phyloP scores from a whole-genome alignment of 495 filamentous ascomycete genomes.

The Schizothecium vesticola region DNA sequence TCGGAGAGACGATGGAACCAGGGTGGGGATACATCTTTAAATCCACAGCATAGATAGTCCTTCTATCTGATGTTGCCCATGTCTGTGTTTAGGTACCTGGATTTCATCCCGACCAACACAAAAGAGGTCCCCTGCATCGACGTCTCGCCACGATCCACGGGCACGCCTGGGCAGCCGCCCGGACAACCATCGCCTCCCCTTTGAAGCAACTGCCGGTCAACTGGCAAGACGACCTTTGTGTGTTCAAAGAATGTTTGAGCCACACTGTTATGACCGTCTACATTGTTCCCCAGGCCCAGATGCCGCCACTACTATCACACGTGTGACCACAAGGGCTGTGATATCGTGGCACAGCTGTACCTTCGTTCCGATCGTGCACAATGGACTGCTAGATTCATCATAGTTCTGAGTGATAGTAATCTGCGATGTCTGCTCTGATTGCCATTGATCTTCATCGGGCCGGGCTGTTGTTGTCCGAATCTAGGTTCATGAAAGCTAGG shows the following conservation, averaged over 20 bases:
- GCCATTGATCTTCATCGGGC: background rate
- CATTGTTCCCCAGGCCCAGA: background rate
- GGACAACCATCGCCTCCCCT: background rate
- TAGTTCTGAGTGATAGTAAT: background rate
- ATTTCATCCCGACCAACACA: background rate
- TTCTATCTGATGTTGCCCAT: background rate
- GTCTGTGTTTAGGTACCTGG: too few species aligned
- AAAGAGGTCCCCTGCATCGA: background rate
- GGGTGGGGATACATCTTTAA: background rate
- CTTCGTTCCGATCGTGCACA: background rate
- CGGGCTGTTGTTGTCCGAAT: too few species aligned
- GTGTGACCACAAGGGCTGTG: background rate
- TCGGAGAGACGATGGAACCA: background rate
- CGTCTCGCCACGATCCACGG: background rate
- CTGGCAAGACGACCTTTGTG: background rate
- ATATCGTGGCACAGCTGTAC: background rate
- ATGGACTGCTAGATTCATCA: too few species aligned
- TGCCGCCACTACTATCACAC: background rate
- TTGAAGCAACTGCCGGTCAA: background rate
- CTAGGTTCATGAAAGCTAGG: too few species aligned
- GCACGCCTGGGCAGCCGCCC: too few species aligned
- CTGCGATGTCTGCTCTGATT: background rate
- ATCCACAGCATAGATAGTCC: background rate
- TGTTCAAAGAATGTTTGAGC: background rate
- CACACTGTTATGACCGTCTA: background rate